phyloP scores from a whole-genome alignment of 306 rosid species.

The Quercus engelmannii region DNA sequence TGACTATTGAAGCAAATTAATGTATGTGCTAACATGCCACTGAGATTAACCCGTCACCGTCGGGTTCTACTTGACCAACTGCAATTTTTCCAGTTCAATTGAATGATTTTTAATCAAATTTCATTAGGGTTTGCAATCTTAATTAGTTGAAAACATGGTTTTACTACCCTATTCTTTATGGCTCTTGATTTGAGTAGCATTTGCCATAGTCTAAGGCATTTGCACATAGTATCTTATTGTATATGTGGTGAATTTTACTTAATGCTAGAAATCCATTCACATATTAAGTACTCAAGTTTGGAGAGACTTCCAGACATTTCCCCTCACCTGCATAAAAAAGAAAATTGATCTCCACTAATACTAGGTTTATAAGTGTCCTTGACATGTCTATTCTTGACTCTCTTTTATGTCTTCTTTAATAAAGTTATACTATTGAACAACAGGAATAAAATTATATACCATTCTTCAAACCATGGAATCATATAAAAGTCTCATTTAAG shows the following conservation, averaged over 20 bases:
- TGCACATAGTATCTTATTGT: not conserved
- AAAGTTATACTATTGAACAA: conserved; percentile 12
- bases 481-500: not conserved
- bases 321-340: not conserved
- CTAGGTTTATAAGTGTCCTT: not conserved
- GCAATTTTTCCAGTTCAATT: not conserved
- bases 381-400: not conserved
- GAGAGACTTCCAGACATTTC: not conserved
- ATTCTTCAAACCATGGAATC: not conserved
- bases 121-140: not conserved
- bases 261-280: not conserved
- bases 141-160: too few relatives aligned
- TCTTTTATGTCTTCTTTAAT: not conserved
- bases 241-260: not conserved
- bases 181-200: not conserved
- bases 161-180: not conserved
- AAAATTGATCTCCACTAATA: not conserved
- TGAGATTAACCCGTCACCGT: not conserved
- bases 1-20: not conserved
- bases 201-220: not conserved
- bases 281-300: not conserved
- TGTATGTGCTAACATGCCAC: not conserved
- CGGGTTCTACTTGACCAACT: not conserved
- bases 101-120: not conserved
- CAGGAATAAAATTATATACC: not conserved